Percentiles rank a stretch among this genome's conserved stretches.
phyloP scores from a whole-genome alignment of 768 basidiomycete genomes.

The Leccinum uliginosum region DNA sequence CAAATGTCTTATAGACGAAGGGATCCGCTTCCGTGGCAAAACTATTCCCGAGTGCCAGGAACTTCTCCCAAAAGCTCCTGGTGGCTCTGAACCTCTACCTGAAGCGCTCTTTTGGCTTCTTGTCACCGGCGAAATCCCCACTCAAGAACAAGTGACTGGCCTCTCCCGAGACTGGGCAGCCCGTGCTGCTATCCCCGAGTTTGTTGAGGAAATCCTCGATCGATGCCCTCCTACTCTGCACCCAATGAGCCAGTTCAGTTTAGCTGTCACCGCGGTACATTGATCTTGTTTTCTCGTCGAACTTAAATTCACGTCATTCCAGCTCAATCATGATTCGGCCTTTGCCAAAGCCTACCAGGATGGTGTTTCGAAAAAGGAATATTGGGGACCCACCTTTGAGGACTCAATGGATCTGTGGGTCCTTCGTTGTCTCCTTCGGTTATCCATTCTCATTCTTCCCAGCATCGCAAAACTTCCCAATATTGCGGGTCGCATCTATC shows the following conservation, averaged over 20 bases:
- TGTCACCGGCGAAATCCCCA: conserved; percentile 92
- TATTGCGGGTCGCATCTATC: conserved; percentile 91
- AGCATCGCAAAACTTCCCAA: conserved; percentile 96
- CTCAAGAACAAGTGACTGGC: conserved; percentile 78
- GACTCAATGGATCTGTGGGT: conserved; percentile 81
- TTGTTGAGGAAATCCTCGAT: conserved; percentile 96
- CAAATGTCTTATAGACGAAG: conserved; percentile 60
- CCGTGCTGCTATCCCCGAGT: conserved; percentile 83
- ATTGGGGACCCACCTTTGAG: conserved; percentile 94
- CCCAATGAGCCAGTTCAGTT: conserved; percentile 97
- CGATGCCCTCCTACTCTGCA: conserved; percentile 90
- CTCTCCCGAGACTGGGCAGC: conserved; percentile 95
- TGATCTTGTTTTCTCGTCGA: not conserved
- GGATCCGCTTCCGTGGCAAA: conserved; percentile 97
- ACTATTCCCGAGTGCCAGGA: conserved; percentile 88
- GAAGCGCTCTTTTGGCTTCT: conserved; percentile 96
- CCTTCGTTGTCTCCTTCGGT: not conserved
- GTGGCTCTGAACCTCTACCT: conserved; percentile 87
- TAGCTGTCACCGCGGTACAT: conserved; percentile 89
- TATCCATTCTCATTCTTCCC: conserved; percentile 4
- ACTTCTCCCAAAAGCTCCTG: conserved; percentile 83
- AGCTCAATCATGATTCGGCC: conserved; percentile 93
- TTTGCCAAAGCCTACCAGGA: conserved; percentile 94
- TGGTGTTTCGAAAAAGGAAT: conserved; percentile 91
- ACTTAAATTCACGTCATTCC: conserved; percentile 3